Evolutionary conservation across 192 early-diverging fungal species (phyloP), one percentile per base, ranked within the genome.

Genomic region (Coemansia erecta): DNA sequence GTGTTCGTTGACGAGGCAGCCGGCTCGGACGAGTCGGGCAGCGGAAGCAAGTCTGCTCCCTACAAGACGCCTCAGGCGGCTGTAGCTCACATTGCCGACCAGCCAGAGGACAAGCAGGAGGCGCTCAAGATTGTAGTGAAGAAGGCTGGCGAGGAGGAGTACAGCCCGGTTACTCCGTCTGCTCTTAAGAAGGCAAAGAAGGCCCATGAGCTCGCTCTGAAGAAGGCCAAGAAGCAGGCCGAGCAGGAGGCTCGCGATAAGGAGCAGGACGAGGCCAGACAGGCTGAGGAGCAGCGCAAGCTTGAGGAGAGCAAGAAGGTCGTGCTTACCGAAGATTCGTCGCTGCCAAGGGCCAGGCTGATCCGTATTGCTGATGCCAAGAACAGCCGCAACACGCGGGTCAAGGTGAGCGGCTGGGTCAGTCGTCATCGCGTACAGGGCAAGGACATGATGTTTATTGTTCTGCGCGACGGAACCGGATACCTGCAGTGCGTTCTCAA

Each of bases 391-490:
- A 87, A 84, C 46, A 82, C 75, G 60, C 88, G 95, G 47, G 90
- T 98, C 66, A 85, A 83, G 69, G 84, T 99, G 3, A 86, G 83
- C 19, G 97, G 95, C 37, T 99, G 97, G 97, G 94, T 98, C 55
- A 93, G 95, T 83, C 87, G 93, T 26, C 81, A 90, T 64, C 91
- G 97, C 56, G 89, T 90, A 37, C 97, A 99, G 80, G 97, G 97
- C 54, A 94, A 92, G 75, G 91, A 95, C 81, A 90, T 99, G 89
- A 90, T 88, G 81, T 99, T 99, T 77, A 53, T 95, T 12, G 86
- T 97, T 22, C 74, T 99, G 48, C 89, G 97, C 51, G 97, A 99
- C 72, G 97, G 97, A 39, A 84, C 89, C 42, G 97, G 96, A 17
- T 95, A 82, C 64, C 70, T 99, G 61, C 97, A 99, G 73, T 94